Percentiles rank a stretch among this genome's conserved stretches.
phyloP scores from a whole-genome alignment of 2,329 filamentous ascomycete species.

The Fusarium foetens region DNA sequence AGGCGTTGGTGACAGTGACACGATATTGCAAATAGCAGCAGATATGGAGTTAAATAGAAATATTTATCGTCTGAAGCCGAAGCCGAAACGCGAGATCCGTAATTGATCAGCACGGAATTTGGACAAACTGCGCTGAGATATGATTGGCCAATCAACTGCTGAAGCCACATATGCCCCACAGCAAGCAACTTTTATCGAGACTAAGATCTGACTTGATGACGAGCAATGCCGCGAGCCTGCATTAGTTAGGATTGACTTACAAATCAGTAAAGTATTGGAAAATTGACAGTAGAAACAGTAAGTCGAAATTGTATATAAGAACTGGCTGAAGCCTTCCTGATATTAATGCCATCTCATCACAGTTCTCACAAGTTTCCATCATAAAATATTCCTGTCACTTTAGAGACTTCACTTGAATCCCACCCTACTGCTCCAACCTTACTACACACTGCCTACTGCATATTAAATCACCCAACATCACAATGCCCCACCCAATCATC shows the following conservation, averaged over 20 bases:
- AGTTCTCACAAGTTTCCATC: background rate
- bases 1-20: too few relatives aligned
- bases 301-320: background rate
- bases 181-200: background rate
- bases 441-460: background rate
- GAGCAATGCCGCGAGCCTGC: background rate
- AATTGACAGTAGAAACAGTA: fast-evolving
- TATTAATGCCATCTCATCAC: fast-evolving
- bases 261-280: background rate
- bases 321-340: fast-evolving
- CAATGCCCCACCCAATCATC: conserved; percentile 12
- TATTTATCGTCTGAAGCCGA: background rate
- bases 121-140: fast-evolving
- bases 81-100: background rate
- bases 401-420: too few relatives aligned
- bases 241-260: background rate
- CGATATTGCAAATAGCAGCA: too few relatives aligned
- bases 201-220: background rate
- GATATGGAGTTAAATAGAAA: too few relatives aligned
- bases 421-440: fast-evolving
- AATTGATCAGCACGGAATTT: background rate
- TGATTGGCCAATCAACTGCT: fast-evolving
- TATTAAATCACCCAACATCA: fast-evolving
- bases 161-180: background rate
- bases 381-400: background rate